Evolutionary conservation across 768 basidiomycete genomes (phyloP).

Genomic region (Termitomyces sp.): DNA sequence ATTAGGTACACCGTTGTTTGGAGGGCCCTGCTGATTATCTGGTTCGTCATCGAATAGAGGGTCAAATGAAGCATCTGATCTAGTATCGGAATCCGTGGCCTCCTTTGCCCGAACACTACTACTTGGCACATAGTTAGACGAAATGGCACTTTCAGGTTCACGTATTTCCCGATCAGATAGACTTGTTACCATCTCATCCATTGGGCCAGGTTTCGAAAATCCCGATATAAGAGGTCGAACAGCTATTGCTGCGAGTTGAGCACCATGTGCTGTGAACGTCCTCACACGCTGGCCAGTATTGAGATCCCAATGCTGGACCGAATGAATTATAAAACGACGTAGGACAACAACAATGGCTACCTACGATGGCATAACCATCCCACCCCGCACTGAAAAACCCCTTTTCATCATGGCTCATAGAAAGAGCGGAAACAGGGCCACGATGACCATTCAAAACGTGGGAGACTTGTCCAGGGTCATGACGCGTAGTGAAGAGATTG

Average conservation of each 20-base stretch:
- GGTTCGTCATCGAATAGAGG: slow-evolving; percentile 84
- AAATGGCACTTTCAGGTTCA: slow-evolving; percentile 2
- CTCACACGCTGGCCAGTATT: slow-evolving; percentile 81
- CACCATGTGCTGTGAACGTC: slow-evolving; percentile 73
- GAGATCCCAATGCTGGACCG: slow-evolving; percentile 90
- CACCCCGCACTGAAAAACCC: slow-evolving; percentile 88
- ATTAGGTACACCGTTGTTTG: slow-evolving; percentile 12
- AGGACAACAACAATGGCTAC: slow-evolving; percentile 21
- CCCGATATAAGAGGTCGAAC: slow-evolving; percentile 56
- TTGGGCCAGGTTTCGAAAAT: slow-evolving; percentile 23
- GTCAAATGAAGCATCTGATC: slow-evolving; percentile 79
- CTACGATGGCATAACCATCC: slow-evolving; percentile 85
- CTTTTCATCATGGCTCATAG: slow-evolving; percentile 76
- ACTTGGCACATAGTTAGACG: background rate
- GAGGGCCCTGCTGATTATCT: slow-evolving; percentile 8
- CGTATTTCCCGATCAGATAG: slow-evolving; percentile 1
- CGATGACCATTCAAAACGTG: slow-evolving; percentile 73
- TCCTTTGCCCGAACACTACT: slow-evolving; percentile 1
- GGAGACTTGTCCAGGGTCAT: slow-evolving; percentile 78
- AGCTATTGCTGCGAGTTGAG: slow-evolving; percentile 78
- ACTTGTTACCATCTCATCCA: slow-evolving; percentile 2
- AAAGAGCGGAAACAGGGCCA: slow-evolving; percentile 80
- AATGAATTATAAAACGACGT: slow-evolving; percentile 8
- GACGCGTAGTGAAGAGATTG: slow-evolving; percentile 88
- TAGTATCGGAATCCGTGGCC: slow-evolving; percentile 46